Percentiles rank a stretch among this genome's conserved stretches.
phyloP scores from a whole-genome alignment of 192 early-diverging fungal genomes.

The Entomortierella lignicola region DNA sequence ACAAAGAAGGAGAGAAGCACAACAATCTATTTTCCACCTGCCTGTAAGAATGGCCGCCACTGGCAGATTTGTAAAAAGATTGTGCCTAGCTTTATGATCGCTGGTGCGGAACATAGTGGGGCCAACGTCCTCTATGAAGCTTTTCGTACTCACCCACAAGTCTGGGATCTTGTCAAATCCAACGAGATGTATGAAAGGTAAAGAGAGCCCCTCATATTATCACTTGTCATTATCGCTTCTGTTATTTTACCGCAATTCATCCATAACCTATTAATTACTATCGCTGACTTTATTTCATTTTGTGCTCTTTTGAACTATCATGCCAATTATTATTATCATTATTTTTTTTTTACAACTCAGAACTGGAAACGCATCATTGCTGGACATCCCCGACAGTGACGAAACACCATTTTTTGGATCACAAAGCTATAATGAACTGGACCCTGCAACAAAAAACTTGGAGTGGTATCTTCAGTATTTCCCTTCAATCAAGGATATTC shows the following conservation, averaged over 20 bases:
- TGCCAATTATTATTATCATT: too few relatives aligned
- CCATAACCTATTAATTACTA: not conserved
- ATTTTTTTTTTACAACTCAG: constrained; percentile 3
- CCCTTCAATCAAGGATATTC: constrained; percentile 55
- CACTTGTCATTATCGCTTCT: too few relatives aligned
- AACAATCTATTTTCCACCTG: constrained; percentile 58
- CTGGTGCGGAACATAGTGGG: constrained; percentile 60
- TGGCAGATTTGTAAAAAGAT: constrained; percentile 62
- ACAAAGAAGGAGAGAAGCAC: constrained; percentile 50
- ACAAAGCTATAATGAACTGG: constrained; percentile 45
- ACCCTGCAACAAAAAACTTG: constrained; percentile 44
- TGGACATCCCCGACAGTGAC: constrained; percentile 32
- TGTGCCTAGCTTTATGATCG: constrained; percentile 66
- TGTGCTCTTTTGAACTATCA: not conserved
- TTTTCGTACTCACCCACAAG: constrained; percentile 59
- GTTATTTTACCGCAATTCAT: too few relatives aligned
- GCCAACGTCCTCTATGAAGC: constrained; percentile 57
- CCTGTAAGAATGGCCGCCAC: constrained; percentile 53
- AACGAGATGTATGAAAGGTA: constrained; percentile 54
- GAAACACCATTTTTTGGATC: constrained; percentile 52
- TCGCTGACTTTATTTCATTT: not conserved
- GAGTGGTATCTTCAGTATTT: constrained; percentile 54
- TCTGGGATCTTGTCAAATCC: constrained; percentile 54
- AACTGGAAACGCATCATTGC: constrained; percentile 36
- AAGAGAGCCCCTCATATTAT: too few relatives aligned